Evolutionary conservation across 805 yeast genomes (phyloP), one percentile per base, ranked within the genome.

Genomic region (Saccharomycopsis selenospora): DNA sequence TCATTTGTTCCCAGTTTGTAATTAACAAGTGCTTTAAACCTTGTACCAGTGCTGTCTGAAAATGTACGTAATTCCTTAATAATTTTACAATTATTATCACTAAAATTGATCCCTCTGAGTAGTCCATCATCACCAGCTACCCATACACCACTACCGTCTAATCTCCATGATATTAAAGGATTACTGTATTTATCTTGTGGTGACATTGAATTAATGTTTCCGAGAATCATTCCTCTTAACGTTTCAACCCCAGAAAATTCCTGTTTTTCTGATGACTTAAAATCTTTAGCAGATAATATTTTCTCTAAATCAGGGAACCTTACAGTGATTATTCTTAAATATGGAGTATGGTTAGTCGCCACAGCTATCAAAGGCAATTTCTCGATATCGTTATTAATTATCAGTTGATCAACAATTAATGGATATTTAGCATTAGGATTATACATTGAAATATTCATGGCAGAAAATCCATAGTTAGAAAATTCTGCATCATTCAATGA

Each of bases 331-430:
- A 85, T 55, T 55, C 95, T 63, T 85, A 85, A 77, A 57, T 71
- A 83, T 3, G 96, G 96, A 11, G 76, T 73, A 57, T 86, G 91
- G 1, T 89, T 80, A 0, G 96, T 87, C 0, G 80, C 87, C 5
- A 85, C 73, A 0, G 82, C 79, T 13, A 83, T 58, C 22, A 70
- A 54, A 0, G 68, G 66, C 1, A 56, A 54, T 2, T 46, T 47
- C 2, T 30, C 33, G n/a, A 52, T 48, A 0, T 52, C 48, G 2
- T 41, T 23, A 3, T 50, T 18, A 25, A 49, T 47, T 3, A 23
- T 17, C 6, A 14, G 5, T 23, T 46, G 47, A 18, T 13, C 36
- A 18, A 41, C 28, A 14, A 5, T 30, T 7, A 33, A 23, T 8
- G 36, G 5, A 20, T 26, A 4, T n/a, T 28, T 33, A 13, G n/a